Evolutionary conservation across 345 rosid genomes (phyloP).

Genomic region (Eucalyptus tenuipes): DNA sequence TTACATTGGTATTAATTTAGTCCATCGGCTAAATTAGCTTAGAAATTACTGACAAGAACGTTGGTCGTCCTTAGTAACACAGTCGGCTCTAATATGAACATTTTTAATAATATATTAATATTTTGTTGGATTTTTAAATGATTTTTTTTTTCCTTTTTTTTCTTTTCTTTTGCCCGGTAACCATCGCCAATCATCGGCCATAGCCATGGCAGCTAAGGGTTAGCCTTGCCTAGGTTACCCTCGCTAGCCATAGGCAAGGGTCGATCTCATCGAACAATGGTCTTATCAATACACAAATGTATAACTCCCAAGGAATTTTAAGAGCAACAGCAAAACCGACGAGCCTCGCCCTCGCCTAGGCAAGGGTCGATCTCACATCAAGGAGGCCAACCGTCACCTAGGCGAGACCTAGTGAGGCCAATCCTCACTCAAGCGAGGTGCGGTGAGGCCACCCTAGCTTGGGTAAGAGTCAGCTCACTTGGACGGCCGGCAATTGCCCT

Average conservation of each 20-base stretch:
- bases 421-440: too few species aligned
- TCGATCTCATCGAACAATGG: fast-evolving
- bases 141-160: too few species aligned
- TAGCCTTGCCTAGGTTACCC: too few species aligned
- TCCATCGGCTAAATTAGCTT: fast-evolving
- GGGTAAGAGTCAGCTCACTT: fast-evolving
- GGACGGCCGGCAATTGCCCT: fast-evolving
- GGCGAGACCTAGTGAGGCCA: too few species aligned
- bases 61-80: fast-evolving
- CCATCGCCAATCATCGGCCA: fast-evolving
- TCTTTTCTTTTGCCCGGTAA: fast-evolving
- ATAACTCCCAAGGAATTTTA: too few species aligned
- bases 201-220: fast-evolving
- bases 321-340: fast-evolving
- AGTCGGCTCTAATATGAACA: fast-evolving
- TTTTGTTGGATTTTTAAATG: too few species aligned
- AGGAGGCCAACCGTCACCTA: too few species aligned
- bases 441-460: fast-evolving
- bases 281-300: too few species aligned
- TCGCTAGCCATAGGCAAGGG: fast-evolving
- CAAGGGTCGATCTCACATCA: too few species aligned
- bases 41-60: fast-evolving
- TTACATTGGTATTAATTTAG: fast-evolving
- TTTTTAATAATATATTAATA: too few species aligned
- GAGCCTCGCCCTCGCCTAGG: too few species aligned